Base-by-base conservation (phyloP, 106 monocot genomes). In the Chionographis japonica region DNA sequence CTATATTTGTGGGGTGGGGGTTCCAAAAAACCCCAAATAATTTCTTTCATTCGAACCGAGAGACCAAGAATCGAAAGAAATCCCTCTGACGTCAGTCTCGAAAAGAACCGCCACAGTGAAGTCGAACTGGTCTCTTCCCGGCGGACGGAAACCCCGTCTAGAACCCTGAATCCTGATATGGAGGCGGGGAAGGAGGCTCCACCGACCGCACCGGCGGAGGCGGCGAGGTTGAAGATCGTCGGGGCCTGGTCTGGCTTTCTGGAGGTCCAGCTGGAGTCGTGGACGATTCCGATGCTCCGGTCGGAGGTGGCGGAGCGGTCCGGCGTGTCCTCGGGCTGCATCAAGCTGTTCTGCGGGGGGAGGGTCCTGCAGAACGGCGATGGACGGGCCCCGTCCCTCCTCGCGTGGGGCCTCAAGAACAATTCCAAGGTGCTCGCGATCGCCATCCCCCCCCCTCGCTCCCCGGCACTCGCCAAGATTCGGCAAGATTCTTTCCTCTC, bases 281-380 rank as follows among this genome's bases (percentile, higher is more conserved):
- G 89, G 92, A 90, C 89, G 38, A 62, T 90, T 3, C 56, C 75
- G 78, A 87, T 79, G 78, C 87, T 98, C 56, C 82, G 86, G 0
- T 78, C 80, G 18, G 97, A 97, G 75, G 78, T 92, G 60, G 65
- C 74, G 37, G 53, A 64, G 56, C 74, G 84, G 55, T 58, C 80
- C 57, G 72, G 50, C 15, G 66, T 56, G 14, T 68, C 60, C 16
- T 69, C 72, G 14, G 84, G 78, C 14, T 72, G 74, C 71, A 68
- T 97, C 68, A 92, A 85, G 36, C 76, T 97, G 40, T 92, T 97
- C 68, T 87, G 84, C 58, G 80, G 76, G 20, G 97, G 92, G 8
- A 86, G 83, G 63, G 75, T 92, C 19, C 70, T 92, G 19, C 80
- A 58, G 77, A 86, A 89, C 40, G 68, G 60, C 46, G 78, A 68